Evolutionary conservation across 164 flowering plant species (phyloP).

Genomic region (Protea cynaroides): DNA sequence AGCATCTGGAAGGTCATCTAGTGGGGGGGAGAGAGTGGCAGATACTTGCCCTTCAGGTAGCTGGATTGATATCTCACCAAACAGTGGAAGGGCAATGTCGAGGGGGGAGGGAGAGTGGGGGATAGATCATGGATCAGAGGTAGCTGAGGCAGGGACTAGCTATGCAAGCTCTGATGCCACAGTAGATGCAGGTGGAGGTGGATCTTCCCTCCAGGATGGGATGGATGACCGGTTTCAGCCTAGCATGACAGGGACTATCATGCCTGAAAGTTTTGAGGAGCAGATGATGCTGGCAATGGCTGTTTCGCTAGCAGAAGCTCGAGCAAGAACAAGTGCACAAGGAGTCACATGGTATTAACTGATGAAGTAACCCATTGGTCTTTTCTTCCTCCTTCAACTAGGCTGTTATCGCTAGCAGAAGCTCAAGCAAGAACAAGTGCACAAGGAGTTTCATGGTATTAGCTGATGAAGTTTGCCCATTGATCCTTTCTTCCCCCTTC

Average conservation of each 20-base stretch:
- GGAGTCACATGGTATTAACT: conserved; percentile 64
- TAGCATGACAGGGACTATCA: conserved; percentile 27
- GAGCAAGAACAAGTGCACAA: conserved; percentile 38
- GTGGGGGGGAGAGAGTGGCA: conserved; percentile 19
- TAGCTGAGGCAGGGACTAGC: conserved; percentile 67
- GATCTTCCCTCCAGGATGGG: conserved; percentile 23
- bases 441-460: no score
- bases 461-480: no score
- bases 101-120: conserved; percentile 43
- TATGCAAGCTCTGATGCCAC: conserved; percentile 49
- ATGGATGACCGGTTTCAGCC: conserved; percentile 30
- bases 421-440: background rate
- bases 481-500: no score
- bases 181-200: conserved; percentile 29
- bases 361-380: no score
- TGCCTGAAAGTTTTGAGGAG: conserved; percentile 91
- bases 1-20: conserved; percentile 23
- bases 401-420: no score
- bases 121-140: conserved; percentile 41
- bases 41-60: conserved; percentile 30
- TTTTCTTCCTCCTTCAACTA: no score
- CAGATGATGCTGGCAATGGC: conserved; percentile 99
- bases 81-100: conserved; percentile 21
- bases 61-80: conserved; percentile 27
- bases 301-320: conserved; percentile 83